Evolutionary conservation across 495 filamentous ascomycete genomes (phyloP).

Genomic region (Talaromyces liani): DNA sequence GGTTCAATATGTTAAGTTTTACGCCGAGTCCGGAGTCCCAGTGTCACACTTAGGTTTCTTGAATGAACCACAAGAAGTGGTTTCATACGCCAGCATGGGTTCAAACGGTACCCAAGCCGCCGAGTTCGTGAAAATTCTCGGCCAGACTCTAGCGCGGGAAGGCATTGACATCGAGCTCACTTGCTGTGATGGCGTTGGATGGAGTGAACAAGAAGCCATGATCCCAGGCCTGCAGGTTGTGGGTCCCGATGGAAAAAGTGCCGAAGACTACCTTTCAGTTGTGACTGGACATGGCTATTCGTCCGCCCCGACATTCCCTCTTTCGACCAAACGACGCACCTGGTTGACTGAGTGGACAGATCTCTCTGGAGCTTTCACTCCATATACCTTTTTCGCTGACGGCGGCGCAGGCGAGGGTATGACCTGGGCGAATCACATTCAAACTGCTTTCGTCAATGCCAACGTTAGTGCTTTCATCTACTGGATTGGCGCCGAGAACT

Average conservation of each 20-base stretch:
- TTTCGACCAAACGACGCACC: slow-evolving; percentile 28
- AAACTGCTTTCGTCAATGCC: slow-evolving; percentile 30
- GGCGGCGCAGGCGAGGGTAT: slow-evolving; percentile 43
- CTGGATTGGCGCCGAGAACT: slow-evolving; percentile 23
- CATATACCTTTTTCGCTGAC: slow-evolving; percentile 36
- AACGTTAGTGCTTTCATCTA: slow-evolving; percentile 43
- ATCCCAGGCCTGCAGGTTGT: slow-evolving; percentile 21
- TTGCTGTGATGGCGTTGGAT: slow-evolving; percentile 48
- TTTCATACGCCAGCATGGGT: slow-evolving; percentile 10
- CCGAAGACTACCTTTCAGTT: slow-evolving; percentile 27
- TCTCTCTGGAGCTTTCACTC: slow-evolving; percentile 36
- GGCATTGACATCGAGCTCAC: slow-evolving; percentile 33
- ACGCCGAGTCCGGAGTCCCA: slow-evolving; percentile 38
- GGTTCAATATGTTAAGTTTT: slow-evolving; percentile 45
- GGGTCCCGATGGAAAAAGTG: neutral
- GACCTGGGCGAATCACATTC: slow-evolving; percentile 49
- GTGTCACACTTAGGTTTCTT: slow-evolving; percentile 48
- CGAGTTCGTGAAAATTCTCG: slow-evolving; percentile 39
- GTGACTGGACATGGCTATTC: slow-evolving; percentile 47
- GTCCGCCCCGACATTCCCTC: slow-evolving; percentile 25
- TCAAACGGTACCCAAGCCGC: slow-evolving; percentile 37
- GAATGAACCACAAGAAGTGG: slow-evolving; percentile 45
- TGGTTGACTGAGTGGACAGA: slow-evolving; percentile 47
- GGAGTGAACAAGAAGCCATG: slow-evolving; percentile 29
- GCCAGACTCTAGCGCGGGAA: slow-evolving; percentile 26